Conservation (phyloP, 495 filamentous ascomycete genomes). For the Aspergillus nanangensis region DNA sequence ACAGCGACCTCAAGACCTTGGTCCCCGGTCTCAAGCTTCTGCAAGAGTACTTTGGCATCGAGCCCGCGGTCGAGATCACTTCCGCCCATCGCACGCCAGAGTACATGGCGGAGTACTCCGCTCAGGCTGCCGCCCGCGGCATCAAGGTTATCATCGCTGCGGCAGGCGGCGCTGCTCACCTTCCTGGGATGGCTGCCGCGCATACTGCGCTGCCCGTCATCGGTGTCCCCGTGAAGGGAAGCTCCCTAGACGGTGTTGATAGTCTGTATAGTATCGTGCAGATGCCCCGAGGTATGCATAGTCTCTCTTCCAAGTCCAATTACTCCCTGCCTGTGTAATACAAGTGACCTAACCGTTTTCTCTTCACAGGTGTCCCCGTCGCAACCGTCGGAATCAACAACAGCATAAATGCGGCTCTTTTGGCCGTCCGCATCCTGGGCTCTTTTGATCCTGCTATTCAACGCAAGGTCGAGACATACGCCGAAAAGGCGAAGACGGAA, state of each 20-base stretch:
- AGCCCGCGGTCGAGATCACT: slow-evolving; percentile 76
- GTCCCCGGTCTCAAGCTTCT: slow-evolving; percentile 74
- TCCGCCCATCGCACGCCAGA: slow-evolving; percentile 90
- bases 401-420: slow-evolving; percentile 82
- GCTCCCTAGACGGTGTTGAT: slow-evolving; percentile 81
- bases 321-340: background rate
- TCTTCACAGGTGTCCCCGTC: slow-evolving; percentile 62
- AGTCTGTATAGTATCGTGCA: slow-evolving; percentile 87
- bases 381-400: slow-evolving; percentile 94
- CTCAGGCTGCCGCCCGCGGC: slow-evolving; percentile 59
- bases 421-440: slow-evolving; percentile 83
- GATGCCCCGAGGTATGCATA: slow-evolving; percentile 67
- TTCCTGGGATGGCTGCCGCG: slow-evolving; percentile 88
- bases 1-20: slow-evolving; percentile 82
- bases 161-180: slow-evolving; percentile 86
- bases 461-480: slow-evolving; percentile 63
- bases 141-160: slow-evolving; percentile 93
- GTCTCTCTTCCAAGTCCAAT: background rate
- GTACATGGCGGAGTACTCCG: slow-evolving; percentile 74
- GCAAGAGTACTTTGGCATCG: slow-evolving; percentile 63
- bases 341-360: background rate
- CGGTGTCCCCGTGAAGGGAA: slow-evolving; percentile 86
- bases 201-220: slow-evolving; percentile 88
- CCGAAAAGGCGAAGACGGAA: slow-evolving; percentile 62
- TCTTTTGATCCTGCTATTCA: slow-evolving; percentile 54